Evolutionary conservation across 768 basidiomycete genomes (phyloP).

Genomic region (Coprinellus micaceus): DNA sequence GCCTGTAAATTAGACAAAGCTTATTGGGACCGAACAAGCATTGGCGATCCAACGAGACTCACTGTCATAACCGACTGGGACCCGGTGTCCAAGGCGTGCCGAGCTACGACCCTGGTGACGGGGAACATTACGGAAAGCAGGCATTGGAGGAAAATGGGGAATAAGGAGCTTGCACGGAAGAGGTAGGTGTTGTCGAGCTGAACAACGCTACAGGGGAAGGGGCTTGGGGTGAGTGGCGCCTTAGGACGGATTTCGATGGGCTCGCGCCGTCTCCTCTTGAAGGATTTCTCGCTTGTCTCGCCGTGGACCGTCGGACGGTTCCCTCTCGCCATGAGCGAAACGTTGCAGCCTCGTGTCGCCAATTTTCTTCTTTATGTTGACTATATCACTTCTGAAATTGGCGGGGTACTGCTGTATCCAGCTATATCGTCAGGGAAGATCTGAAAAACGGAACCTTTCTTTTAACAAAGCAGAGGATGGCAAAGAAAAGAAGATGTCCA

Average conservation of each 20-base stretch:
- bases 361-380: too few relatives aligned
- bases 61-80: conserved; percentile 1
- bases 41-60: background rate
- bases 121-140: background rate
- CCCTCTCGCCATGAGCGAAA: too few relatives aligned
- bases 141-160: background rate
- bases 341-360: too few relatives aligned
- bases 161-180: background rate
- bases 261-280: background rate
- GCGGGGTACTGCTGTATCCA: too few relatives aligned
- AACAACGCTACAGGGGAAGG: background rate
- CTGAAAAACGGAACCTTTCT: too few relatives aligned
- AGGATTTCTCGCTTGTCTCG: too few relatives aligned
- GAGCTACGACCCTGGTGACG: background rate
- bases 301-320: too few relatives aligned
- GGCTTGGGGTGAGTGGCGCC: background rate
- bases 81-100: background rate
- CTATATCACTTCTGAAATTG: too few relatives aligned
- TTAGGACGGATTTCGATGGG: background rate
- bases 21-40: background rate
- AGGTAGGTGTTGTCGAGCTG: background rate
- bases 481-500: too few relatives aligned
- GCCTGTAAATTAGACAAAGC: background rate
- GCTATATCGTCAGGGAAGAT: too few relatives aligned
- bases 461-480: too few relatives aligned